Evolutionary conservation across 2,329 filamentous ascomycete genomes (phyloP).

Genomic region (Aspergillus arachidicola): DNA sequence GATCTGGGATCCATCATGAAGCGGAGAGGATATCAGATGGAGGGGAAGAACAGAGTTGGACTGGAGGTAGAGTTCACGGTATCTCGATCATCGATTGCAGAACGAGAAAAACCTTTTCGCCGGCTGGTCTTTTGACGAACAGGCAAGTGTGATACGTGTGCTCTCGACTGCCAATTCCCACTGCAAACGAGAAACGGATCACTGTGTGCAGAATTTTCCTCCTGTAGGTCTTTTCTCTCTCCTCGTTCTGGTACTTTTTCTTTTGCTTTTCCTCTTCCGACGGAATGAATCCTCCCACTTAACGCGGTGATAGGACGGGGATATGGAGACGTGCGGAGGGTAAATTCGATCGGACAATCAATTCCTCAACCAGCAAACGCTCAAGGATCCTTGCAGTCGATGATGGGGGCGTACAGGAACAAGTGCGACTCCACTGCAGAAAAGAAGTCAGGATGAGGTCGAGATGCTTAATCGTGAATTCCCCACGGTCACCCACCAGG

Average conservation of each 20-base stretch:
- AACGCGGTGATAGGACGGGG: constrained; percentile 22
- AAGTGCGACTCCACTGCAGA: constrained; percentile 36
- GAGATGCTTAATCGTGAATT: constrained; percentile 40
- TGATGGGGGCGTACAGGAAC: constrained; percentile 25
- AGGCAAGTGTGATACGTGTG: constrained; percentile 9
- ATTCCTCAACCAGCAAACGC: constrained; percentile 15
- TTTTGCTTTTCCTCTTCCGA: constrained; percentile 13
- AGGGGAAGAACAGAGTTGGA: constrained; percentile 18
- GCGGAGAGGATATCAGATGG: constrained; percentile 20
- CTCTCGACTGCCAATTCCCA: constrained; percentile 15
- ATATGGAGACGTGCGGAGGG: constrained; percentile 14
- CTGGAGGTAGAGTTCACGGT: constrained; percentile 30
- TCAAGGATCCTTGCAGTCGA: constrained; percentile 21
- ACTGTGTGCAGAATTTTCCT: constrained; percentile 16
- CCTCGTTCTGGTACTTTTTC: constrained; percentile 14
- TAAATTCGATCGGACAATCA: constrained; percentile 5
- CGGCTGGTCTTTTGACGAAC: constrained; percentile 18
- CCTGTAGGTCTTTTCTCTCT: constrained; percentile 4
- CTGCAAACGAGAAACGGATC: constrained; percentile 13
- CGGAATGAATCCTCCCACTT: constrained; percentile 12
- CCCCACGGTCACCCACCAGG: constrained; percentile 45
- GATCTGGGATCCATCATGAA: constrained; percentile 46
- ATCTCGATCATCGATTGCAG: constrained; percentile 40
- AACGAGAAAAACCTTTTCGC: constrained; percentile 18
- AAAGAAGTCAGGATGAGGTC: constrained; percentile 30